These are phyloP conservation scores for Vanderwaltozyma verrucispora DNA, from an alignment of 805 yeast genomes.

Conservation along the genomic window DNA sequence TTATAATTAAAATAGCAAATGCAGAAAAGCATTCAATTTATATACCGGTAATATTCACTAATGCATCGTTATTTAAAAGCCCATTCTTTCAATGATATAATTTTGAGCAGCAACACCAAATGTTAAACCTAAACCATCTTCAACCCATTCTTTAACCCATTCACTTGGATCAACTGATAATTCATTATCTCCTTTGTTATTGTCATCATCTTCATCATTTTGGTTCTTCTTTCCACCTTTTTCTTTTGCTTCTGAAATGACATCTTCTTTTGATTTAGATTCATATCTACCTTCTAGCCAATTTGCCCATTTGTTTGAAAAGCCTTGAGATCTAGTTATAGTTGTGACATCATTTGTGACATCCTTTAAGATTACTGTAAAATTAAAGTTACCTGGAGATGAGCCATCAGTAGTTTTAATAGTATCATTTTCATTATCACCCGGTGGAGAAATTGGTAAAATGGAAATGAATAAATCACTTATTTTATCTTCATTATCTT, in stretches of 20 bases:
- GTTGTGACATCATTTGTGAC: conserved; percentile 66
- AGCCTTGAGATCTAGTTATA: conserved; percentile 74
- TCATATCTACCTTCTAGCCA: conserved; percentile 51
- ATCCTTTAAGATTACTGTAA: conserved; percentile 69
- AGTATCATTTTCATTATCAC: conserved; percentile 11
- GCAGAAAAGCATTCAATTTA: too few relatives aligned
- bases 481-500: conserved; percentile 11
- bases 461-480: conserved; percentile 66
- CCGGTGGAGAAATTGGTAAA: conserved; percentile 41
- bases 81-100: conserved; percentile 79
- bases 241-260: conserved; percentile 1
- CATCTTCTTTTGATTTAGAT: conserved; percentile 9
- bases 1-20: too few relatives aligned
- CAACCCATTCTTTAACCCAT: conserved; percentile 74
- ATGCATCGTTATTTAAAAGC: too few relatives aligned
- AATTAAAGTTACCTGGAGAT: conserved; percentile 50
- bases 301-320: conserved; percentile 84
- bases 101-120: conserved; percentile 85
- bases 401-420: conserved; percentile 30
- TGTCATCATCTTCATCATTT: conserved; percentile 15
- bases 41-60: too few relatives aligned
- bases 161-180: conserved; percentile 57
- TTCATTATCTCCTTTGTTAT: conserved; percentile 22
- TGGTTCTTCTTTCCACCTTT: conserved; percentile 8
- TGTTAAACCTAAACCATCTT: conserved; percentile 64